Evolutionary conservation across 768 basidiomycete species (phyloP).

Genomic region (Pisolithus tinctorius): DNA sequence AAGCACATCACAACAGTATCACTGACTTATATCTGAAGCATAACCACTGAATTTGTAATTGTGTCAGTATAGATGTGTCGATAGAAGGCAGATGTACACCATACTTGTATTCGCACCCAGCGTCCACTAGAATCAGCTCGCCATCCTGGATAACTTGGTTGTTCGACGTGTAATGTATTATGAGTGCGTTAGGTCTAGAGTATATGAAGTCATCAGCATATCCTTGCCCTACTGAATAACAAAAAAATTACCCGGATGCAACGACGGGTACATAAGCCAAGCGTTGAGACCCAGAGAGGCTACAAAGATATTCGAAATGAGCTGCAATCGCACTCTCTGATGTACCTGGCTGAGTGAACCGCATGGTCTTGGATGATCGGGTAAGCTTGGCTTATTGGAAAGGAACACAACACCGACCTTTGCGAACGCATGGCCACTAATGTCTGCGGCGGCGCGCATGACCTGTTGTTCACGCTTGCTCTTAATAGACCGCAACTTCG

Average conservation of each 20-base stretch:
- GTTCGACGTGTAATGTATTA: conserved; percentile 94
- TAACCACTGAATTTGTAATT: conserved; percentile 55
- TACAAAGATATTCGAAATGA: conserved; percentile 87
- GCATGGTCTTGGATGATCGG: conserved; percentile 63
- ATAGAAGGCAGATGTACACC: conserved; percentile 14
- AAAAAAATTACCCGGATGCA: conserved; percentile 70
- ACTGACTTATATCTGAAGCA: conserved; percentile 87
- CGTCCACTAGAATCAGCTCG: conserved; percentile 84
- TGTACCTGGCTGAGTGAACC: conserved; percentile 51
- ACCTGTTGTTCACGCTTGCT: conserved; percentile 67
- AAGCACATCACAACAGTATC: neutral
- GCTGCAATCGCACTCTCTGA: conserved; percentile 62
- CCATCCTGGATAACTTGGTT: conserved; percentile 64
- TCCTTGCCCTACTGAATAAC: neutral
- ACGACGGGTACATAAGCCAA: conserved; percentile 98
- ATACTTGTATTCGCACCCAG: conserved; percentile 88
- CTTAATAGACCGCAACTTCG: conserved; percentile 70
- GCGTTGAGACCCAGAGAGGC: conserved; percentile 71
- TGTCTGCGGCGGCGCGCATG: conserved; percentile 81
- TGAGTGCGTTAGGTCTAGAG: conserved; percentile 72
- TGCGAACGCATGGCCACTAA: conserved; percentile 80
- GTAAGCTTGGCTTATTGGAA: neutral
- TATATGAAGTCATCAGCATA: neutral
- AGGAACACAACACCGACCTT: conserved; percentile 44
- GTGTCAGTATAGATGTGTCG: no score